Conservation (phyloP, 768 basidiomycete genomes). For the Fistulinella prunicolor region DNA sequence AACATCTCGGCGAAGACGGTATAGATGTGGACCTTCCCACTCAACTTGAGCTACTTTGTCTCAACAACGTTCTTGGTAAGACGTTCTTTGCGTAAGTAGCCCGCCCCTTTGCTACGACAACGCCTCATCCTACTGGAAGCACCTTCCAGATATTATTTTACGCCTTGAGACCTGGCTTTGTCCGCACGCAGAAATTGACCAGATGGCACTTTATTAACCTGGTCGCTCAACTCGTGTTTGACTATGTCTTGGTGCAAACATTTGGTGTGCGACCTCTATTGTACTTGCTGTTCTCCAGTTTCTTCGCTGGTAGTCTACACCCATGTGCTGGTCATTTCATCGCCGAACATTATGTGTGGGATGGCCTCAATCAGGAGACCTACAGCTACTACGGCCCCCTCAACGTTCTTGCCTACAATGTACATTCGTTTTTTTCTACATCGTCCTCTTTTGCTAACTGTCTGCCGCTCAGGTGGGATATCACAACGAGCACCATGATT, state of each 20-base stretch:
- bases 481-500: constrained; percentile 99
- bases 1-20: constrained; percentile 92
- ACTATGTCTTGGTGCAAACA: constrained; percentile 59
- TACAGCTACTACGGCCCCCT: constrained; percentile 95
- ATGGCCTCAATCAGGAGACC: constrained; percentile 90
- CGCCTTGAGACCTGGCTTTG: constrained; percentile 91
- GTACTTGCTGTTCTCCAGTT: constrained; percentile 85
- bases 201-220: constrained; percentile 86
- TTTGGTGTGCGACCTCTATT: constrained; percentile 52
- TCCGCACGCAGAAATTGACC: constrained; percentile 78
- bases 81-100: constrained; percentile 88
- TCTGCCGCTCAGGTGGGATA: constrained; percentile 73
- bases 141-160: constrained; percentile 99
- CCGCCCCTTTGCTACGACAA: neutral
- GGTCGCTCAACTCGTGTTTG: constrained; percentile 62
- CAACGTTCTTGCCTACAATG: constrained; percentile 92
- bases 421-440: constrained; percentile 35
- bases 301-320: constrained; percentile 95
- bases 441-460: neutral
- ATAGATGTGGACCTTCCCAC: constrained; percentile 96
- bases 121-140: constrained; percentile 38
- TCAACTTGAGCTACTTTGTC: constrained; percentile 71
- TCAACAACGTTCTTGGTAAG: constrained; percentile 97
- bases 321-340: constrained; percentile 98
- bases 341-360: constrained; percentile 95